These are phyloP conservation scores for Albugo candida DNA, from an alignment of 352 stramenopile species.

Conservation along the genomic window DNA sequence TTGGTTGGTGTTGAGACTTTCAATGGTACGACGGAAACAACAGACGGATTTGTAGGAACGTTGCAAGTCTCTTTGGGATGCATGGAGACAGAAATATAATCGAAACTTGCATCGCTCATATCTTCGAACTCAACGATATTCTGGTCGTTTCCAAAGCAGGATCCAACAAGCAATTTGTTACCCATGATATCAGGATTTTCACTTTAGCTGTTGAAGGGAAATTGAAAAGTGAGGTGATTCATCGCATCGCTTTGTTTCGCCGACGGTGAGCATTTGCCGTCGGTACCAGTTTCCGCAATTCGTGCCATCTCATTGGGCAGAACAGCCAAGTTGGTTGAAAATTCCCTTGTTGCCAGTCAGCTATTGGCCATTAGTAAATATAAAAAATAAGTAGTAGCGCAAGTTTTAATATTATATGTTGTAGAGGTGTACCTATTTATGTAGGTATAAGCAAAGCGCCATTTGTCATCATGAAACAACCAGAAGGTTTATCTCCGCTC, in stretches of 20 bases:
- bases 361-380: too few species aligned
- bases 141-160: slow-evolving; percentile 2
- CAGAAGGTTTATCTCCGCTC: too few species aligned
- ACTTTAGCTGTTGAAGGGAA: slow-evolving; percentile 1
- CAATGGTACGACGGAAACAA: slow-evolving; percentile 12
- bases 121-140: slow-evolving; percentile 15
- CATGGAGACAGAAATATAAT: slow-evolving; percentile 13
- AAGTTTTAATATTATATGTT: too few species aligned
- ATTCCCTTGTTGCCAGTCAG: too few species aligned
- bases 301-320: too few species aligned
- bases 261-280: too few species aligned
- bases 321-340: too few species aligned
- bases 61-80: neutral
- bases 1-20: slow-evolving; percentile 6
- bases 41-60: neutral
- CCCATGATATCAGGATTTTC: slow-evolving; percentile 5
- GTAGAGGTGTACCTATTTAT: too few species aligned
- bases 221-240: slow-evolving; percentile 10
- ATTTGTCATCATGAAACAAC: too few species aligned
- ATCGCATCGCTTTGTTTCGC: neutral
- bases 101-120: slow-evolving; percentile 16
- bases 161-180: slow-evolving; percentile 14
- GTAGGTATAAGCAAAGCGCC: too few species aligned
- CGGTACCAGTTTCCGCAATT: too few species aligned
- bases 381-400: too few species aligned